Base-by-base conservation (phyloP, 164 flowering plant species). In the Taxillus chinensis region DNA sequence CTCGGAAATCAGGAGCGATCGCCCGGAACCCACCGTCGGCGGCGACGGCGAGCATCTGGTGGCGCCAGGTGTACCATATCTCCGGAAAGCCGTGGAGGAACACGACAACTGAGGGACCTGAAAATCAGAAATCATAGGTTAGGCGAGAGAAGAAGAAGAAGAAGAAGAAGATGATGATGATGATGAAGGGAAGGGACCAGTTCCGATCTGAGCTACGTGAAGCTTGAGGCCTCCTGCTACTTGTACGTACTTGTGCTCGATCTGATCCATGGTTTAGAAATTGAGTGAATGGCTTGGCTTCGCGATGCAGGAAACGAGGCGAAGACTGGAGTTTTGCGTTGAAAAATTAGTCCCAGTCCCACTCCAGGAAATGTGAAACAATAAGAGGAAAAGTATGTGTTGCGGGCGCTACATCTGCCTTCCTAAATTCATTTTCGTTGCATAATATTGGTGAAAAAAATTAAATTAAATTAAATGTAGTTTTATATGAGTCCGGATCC, bases 81-180 rank as follows among this genome's bases (percentile, higher is more conserved):
- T 72, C 79, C 9, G 77, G 75, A 67, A 80, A 80, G 9, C 85
- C 85, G 58, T 81, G 85, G 66, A 81, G 57, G 74, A 76, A 78
- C 13, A 81, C 55, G 64, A 81, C 79, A 3, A 52, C 79, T 64
- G 69, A 71, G 7, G 63, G 43, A 65, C 75, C 77, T 73, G 68
- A 57, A 43, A 5, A 7, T 7, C 51, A 48, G 51, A 48, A 11
- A 48, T 4, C 4, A 11, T 2, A 14, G 10, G 3, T 27, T 5
- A 51, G 27, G 6, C 10, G 4, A 14, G 15, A 15, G 27, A 15
- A 14, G 3, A 6, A 51, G 10, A 51, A 51, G 27, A 5, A 15
- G 27, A 51, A 14, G 6, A 15, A 15, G 27, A 10, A 51, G 8
- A 51, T 0, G 54, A n/a, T 2, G 15, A 15, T 7, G 54, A 51